Evolutionary conservation across 257 asterid genomes (phyloP).

Genomic region (Solanum ahanhuiri): DNA sequence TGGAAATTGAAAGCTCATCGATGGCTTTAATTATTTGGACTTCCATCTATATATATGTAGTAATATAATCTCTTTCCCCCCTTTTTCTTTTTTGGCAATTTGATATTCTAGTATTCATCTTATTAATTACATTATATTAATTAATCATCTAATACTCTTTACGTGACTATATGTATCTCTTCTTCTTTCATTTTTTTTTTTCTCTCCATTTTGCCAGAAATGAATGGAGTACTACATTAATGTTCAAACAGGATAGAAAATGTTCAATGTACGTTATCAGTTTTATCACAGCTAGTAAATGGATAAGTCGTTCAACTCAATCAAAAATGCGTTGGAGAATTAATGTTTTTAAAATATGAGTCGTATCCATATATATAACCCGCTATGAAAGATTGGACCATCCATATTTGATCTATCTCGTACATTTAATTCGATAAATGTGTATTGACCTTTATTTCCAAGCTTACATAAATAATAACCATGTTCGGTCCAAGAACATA

Average conservation of each 20-base stretch:
- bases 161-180: background rate
- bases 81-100: background rate
- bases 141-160: background rate
- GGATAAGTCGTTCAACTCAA: background rate
- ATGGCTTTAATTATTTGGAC: background rate
- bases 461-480: too few relatives aligned
- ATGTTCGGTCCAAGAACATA: background rate
- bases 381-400: too few relatives aligned
- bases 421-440: background rate
- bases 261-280: background rate
- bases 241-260: background rate
- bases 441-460: background rate
- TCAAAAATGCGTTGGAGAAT: background rate
- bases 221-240: background rate
- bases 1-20: background rate
- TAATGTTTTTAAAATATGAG: background rate
- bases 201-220: background rate
- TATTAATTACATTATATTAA: background rate
- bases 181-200: background rate
- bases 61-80: background rate
- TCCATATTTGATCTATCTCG: background rate
- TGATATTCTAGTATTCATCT: background rate
- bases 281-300: background rate
- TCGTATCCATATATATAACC: background rate
- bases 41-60: background rate